Evolutionary conservation across 2,329 filamentous ascomycete genomes (phyloP), one percentile per base, ranked within the genome.

Genomic region (Scopulariopsis brevicaulis): DNA sequence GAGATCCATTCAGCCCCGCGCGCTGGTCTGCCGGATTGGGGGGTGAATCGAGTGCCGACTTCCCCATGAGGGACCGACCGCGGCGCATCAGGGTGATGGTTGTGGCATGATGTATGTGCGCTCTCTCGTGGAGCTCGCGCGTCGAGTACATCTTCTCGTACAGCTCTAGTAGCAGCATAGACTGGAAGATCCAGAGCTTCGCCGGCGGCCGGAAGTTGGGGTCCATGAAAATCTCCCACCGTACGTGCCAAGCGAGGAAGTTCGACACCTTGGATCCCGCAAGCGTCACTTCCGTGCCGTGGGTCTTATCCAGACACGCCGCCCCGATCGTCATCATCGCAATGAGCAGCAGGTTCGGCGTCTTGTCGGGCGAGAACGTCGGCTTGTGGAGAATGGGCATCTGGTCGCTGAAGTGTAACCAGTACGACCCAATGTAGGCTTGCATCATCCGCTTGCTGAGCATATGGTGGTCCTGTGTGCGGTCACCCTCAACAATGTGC

Each of bases 131-230:
- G 35, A 97, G 76, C 59, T 90, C 86, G 62, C 92, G 82, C 0
- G 93, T 96, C 46, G 91, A 94, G 70, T 93, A 97, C 88, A 96
- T 94, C 77, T 99, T 99, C 74, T 99, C 94, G 66, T 96, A 97
- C 0, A 96, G 75, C 69, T 99, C 94, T 14, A 97, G 78, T 5
- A 97, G 78, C 4, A 97, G 77, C 56, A 97, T 74, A 1, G 93
- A 86, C 69, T 97, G 94, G 73, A 97, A 97, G 0, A 96, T 84
- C 93, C 93, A 99, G 8, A 99, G 74, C 71, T 96, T 96, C 10
- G 93, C 93, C 0, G 94, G 93, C 1, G 94, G 92, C 20, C 90
- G 80, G 72, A 95, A 96, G 70, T 92, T 90, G 15, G 82, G 79
- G 67, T 96, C 88, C 79, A 92, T 94, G 68, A 97, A 96, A 43